Base-by-base conservation (phyloP, 169 alveolate species). In the Amoebophrya sp. region DNA sequence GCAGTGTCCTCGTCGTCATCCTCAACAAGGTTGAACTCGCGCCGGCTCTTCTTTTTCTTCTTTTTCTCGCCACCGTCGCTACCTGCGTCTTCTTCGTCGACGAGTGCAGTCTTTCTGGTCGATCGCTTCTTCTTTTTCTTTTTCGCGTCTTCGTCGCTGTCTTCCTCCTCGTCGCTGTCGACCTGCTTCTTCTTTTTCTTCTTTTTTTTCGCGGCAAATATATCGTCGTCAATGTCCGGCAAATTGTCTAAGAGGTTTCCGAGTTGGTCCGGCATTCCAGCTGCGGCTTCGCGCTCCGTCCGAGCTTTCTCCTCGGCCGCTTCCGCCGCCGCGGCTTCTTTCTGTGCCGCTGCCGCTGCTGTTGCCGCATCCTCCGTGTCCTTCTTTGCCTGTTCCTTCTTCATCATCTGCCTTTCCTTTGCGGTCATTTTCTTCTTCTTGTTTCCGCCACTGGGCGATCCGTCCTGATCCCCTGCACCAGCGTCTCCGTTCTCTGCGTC, bases 381-480 rank as follows among this genome's bases (percentile, higher is more conserved):
- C 83, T 65, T 1, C 33, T 65, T 65, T 6, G 12, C 83, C 26
- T 65, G 83, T 36, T 65, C 83, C 83, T 65, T 65, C 83, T 65
- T 65, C 83, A 65, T 1, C 83, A 65, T 65, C 83, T 65, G 83
- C 36, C 83, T 29, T 18, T 65, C 83, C 83, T 65, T 65, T 10
- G 83, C 83, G 33, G 83, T 65, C 83, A 65, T 65, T 18, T 65
- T 65, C 83, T 65, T 65, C 83, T 65, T 65, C 26, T 65, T 65
- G 39, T 36, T 36, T 6, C 33, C 83, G 36, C 2, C 26, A 18
- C 33, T 18, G 33, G 83, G 83, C 10, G 83, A 65, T 6, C 38
- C 83, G 83, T 65, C 83, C 26, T 65, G 36, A 26, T 26, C 83
- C n/a, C n/a, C n/a, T n/a, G n/a, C n/a, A n/a, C n/a, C n/a, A 0